These are phyloP conservation scores for Arabis alpina DNA, from an alignment of 345 rosid genomes.

Conservation along the genomic window DNA sequence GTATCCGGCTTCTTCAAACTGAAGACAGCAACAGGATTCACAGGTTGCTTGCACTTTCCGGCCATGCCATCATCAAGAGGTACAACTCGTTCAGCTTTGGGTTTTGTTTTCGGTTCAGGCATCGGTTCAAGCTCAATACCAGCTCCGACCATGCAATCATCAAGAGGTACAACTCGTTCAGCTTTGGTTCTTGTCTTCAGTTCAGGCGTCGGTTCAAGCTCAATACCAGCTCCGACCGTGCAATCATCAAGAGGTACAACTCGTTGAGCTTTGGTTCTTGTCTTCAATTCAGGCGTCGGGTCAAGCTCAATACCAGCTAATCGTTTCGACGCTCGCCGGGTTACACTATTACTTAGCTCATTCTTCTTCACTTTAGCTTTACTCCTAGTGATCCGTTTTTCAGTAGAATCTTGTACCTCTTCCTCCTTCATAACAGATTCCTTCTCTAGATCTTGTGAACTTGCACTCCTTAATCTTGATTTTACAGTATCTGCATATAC, in stretches of 20 bases:
- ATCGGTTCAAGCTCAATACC: constrained; percentile 72
- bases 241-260: constrained; percentile 41
- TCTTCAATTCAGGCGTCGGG: constrained; percentile 61
- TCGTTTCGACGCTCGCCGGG: constrained; percentile 82
- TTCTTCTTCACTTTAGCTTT: constrained; percentile 40
- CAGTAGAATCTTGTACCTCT: constrained; percentile 43
- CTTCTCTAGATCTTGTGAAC: constrained; percentile 42
- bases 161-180: constrained; percentile 43
- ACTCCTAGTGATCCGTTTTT: constrained; percentile 40
- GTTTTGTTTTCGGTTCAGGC: constrained; percentile 57
- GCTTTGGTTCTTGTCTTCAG: constrained; percentile 51
- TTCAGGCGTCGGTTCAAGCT: constrained; percentile 69
- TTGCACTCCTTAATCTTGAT: constrained; percentile 40
- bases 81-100: constrained; percentile 48
- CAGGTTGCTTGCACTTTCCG: constrained; percentile 37
- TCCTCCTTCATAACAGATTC: constrained; percentile 33
- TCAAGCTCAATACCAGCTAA: constrained; percentile 86
- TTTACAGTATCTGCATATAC: constrained; percentile 40
- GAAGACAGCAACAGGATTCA: constrained; percentile 24
- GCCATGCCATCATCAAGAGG: constrained; percentile 39
- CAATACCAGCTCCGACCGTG: constrained; percentile 62
- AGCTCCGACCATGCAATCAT: constrained; percentile 49
- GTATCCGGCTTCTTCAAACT: constrained; percentile 32
- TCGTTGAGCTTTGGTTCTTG: constrained; percentile 50
- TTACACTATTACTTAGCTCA: constrained; percentile 35